A percentile compares a stretch with the other conserved stretches of the same genome.
These are phyloP conservation scores for Fusarium lateritium DNA, from an alignment of 2,329 filamentous ascomycete genomes.

Conservation along the genomic window DNA sequence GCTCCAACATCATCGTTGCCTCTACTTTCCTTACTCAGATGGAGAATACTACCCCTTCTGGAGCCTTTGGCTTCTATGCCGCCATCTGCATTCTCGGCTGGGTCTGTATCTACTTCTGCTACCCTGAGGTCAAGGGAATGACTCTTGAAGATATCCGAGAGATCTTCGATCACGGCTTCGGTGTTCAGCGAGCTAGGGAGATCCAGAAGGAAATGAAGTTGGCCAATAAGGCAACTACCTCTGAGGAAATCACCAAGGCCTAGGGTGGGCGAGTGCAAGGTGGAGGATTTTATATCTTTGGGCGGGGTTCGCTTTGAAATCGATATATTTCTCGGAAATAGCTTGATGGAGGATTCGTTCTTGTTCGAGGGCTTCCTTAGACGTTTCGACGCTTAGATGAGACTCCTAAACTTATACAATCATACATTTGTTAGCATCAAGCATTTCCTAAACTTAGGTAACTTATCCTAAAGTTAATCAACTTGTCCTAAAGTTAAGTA, in stretches of 20 bases:
- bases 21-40: slow-evolving; percentile 65
- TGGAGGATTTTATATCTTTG: neutral
- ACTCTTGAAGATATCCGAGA: slow-evolving; percentile 68
- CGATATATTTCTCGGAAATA: neutral
- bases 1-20: slow-evolving; percentile 64
- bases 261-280: neutral
- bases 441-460: too few relatives aligned
- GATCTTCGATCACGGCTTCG: slow-evolving; percentile 65
- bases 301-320: too few relatives aligned
- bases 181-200: slow-evolving; percentile 58
- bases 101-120: slow-evolving; percentile 61
- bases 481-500: too few relatives aligned
- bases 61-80: slow-evolving; percentile 67
- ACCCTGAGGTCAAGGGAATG: slow-evolving; percentile 69
- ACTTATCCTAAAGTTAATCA: too few relatives aligned
- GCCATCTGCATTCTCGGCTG: slow-evolving; percentile 64
- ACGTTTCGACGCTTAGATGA: slow-evolving; percentile 6
- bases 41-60: slow-evolving; percentile 63
- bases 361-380: neutral
- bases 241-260: slow-evolving; percentile 21
- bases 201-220: slow-evolving; percentile 55
- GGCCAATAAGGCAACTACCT: slow-evolving; percentile 1
- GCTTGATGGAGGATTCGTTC: neutral
- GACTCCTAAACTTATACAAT: slow-evolving; percentile 6
- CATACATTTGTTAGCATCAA: neutral